Conservation (phyloP, 768 basidiomycete species). For the Russula lepida region DNA sequence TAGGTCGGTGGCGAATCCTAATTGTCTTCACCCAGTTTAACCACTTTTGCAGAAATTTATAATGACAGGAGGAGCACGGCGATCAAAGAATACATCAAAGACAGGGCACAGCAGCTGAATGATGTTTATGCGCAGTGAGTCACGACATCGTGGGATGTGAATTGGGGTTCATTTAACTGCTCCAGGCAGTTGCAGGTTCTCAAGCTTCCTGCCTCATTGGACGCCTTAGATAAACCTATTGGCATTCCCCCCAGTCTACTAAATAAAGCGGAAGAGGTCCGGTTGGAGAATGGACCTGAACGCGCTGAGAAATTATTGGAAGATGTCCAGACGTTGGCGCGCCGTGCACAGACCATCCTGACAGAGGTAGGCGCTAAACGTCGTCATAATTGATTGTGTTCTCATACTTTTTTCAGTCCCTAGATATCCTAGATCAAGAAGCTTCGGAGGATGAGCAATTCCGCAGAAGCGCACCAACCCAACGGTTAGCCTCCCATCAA, state of each 20-base stretch:
- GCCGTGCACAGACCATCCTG: conserved; percentile 51
- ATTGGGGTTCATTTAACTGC: background rate
- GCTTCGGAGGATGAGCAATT: conserved; percentile 75
- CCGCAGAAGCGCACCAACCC: conserved; percentile 40
- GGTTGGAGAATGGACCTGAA: conserved; percentile 64
- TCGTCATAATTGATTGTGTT: background rate
- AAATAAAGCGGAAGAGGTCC: conserved; percentile 77
- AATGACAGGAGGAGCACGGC: conserved; percentile 69
- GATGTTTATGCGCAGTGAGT: conserved; percentile 48
- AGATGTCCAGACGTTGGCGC: conserved; percentile 60
- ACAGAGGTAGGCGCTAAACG: conserved; percentile 55
- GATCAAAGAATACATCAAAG: conserved; percentile 57
- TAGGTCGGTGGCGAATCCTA: conserved; percentile 46
- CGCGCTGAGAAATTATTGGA: conserved; percentile 65
- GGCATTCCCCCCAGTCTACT: conserved; percentile 85
- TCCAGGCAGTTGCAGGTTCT: conserved; percentile 56
- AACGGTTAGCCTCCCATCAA: conserved; percentile 63
- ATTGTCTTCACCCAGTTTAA: background rate
- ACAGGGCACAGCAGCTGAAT: conserved; percentile 54
- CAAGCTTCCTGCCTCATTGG: conserved; percentile 78
- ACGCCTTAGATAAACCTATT: conserved; percentile 79
- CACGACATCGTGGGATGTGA: background rate
- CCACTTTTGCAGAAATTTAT: conserved; percentile 58
- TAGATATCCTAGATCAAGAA: conserved; percentile 87
- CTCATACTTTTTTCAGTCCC: conserved; percentile 47